A percentile compares a stretch with the other conserved stretches of the same genome.
Evolutionary conservation across 2,329 filamentous ascomycete genomes (phyloP).

Genomic region (Hymenoscyphus scutula): DNA sequence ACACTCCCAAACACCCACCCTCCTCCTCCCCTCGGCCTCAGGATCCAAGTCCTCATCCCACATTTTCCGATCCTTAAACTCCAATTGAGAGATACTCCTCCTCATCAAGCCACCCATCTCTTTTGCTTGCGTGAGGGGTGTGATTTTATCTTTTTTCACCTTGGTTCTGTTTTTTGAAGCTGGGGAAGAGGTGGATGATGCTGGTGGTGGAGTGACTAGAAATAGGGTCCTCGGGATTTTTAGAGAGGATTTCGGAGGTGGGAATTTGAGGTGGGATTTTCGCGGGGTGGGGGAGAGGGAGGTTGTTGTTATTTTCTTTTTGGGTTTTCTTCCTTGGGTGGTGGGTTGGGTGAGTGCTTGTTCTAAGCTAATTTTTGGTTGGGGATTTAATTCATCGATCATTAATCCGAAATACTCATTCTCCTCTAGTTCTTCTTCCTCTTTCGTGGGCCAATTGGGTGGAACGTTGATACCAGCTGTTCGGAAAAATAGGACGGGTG

Average conservation of each 20-base stretch:
- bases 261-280: constrained; percentile 30
- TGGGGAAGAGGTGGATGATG: neutral
- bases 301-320: constrained; percentile 13
- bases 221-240: constrained; percentile 30
- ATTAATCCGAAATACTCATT: neutral
- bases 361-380: too few species aligned
- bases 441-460: constrained; percentile 20
- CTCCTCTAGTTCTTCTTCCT: neutral
- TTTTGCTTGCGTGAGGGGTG: constrained; percentile 23
- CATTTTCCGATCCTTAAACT: constrained; percentile 23
- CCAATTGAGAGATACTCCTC: constrained; percentile 29
- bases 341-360: neutral
- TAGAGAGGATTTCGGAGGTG: constrained; percentile 23
- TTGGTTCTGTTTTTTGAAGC: constrained; percentile 3
- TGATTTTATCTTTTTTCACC: neutral
- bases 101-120: constrained; percentile 29
- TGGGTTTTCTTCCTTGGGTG: constrained; percentile 9
- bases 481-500: constrained; percentile 57
- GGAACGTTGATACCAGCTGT: constrained; percentile 42
- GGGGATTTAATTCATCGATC: neutral
- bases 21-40: constrained; percentile 17
- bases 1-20: constrained; percentile 16
- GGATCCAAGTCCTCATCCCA: constrained; percentile 30
- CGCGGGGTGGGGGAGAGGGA: constrained; percentile 13
- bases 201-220: constrained; percentile 16